Conservation (phyloP, 31 red algal species). For the Endocladia muricata region DNA sequence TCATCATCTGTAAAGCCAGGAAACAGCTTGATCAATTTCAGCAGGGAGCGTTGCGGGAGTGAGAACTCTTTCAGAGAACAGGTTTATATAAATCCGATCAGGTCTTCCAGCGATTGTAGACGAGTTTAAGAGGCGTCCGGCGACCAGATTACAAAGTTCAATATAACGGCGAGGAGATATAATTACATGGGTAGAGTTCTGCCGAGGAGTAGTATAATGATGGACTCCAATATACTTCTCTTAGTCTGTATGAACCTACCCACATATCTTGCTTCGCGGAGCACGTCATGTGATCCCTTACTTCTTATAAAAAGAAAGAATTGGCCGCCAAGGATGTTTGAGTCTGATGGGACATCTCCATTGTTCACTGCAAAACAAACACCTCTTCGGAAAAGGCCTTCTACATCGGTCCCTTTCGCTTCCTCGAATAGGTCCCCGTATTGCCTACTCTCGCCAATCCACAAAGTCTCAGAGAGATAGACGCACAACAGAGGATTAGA, state of each 20-base stretch:
- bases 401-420: not conserved
- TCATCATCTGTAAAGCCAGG: not conserved
- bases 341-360: not conserved
- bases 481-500: not conserved
- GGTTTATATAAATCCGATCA: not conserved
- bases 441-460: not conserved
- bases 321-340: not conserved
- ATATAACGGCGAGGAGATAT: not conserved
- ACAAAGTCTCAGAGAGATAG: not conserved
- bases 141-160: not conserved
- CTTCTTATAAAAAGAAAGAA: slow-evolving; percentile 6
- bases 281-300: not conserved
- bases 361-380: not conserved
- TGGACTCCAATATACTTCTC: not conserved
- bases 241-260: not conserved
- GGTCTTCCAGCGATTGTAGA: not conserved
- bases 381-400: not conserved
- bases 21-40: slow-evolving; percentile 9
- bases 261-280: not conserved
- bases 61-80: not conserved
- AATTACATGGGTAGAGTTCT: not conserved
- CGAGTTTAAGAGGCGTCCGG: not conserved
- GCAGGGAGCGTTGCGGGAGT: not conserved
- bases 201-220: not conserved
- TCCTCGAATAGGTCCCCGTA: too few relatives aligned